Percentiles rank a stretch among this genome's conserved stretches.
phyloP scores from a whole-genome alignment of 202 grass and related monocot genomes.

The Hordeum pubiflorum region DNA sequence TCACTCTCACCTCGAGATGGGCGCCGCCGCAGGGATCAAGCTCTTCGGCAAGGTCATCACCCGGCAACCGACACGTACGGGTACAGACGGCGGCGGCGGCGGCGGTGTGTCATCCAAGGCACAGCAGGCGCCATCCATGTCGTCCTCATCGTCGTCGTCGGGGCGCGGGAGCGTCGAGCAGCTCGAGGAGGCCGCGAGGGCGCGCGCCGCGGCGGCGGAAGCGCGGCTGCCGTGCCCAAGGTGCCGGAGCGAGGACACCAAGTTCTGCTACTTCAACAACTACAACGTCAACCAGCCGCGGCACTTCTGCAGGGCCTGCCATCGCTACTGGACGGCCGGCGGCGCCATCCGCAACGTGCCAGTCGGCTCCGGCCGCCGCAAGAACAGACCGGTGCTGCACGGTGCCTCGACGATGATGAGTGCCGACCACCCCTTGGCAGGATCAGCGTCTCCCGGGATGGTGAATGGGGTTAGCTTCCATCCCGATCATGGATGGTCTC shows the following conservation, averaged over 20 bases:
- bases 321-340: conserved; percentile 76
- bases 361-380: conserved; percentile 56
- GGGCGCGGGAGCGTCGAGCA: conserved; percentile 10
- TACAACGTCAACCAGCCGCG: conserved; percentile 88
- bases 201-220: conserved; percentile 24
- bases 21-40: conserved; percentile 39
- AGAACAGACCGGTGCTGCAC: conserved; percentile 21
- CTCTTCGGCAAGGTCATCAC: conserved; percentile 72
- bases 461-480: background rate
- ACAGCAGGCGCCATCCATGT: background rate
- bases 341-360: conserved; percentile 70
- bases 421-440: background rate
- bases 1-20: conserved; percentile 35
- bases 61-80: background rate
- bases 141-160: background rate
- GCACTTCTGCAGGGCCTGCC: conserved; percentile 67
- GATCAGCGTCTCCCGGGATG: background rate
- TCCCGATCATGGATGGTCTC: background rate
- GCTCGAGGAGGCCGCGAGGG: conserved; percentile 29
- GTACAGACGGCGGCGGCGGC: background rate
- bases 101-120: background rate
- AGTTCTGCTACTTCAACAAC: conserved; percentile 95
- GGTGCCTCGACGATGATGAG: background rate
- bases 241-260: conserved; percentile 76
- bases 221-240: conserved; percentile 58